Conservation (phyloP, 2,329 filamentous ascomycete species). For the Colletotrichum simmondsii region DNA sequence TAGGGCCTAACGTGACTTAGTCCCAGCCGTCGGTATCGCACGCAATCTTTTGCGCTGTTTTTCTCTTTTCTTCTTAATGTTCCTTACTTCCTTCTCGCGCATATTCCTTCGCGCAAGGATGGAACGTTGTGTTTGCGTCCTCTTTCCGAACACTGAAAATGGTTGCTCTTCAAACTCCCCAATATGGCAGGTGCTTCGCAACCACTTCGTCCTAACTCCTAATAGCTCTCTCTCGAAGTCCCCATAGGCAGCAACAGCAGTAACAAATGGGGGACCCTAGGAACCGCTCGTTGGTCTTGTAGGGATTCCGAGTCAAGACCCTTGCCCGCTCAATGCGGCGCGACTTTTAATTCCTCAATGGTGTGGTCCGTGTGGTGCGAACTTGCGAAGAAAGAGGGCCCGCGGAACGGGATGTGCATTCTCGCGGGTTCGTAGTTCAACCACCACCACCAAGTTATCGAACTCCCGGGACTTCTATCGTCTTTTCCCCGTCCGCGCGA, state of each 20-base stretch:
- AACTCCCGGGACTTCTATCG: neutral
- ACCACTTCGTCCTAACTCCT: neutral
- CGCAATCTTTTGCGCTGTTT: constrained; percentile 14
- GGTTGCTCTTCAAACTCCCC: neutral
- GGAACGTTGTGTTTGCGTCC: neutral
- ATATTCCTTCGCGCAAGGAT: neutral
- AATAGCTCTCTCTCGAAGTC: neutral
- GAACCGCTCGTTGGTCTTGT: neutral
- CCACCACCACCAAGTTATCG: neutral
- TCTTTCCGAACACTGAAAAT: neutral
- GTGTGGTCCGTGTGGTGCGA: neutral
- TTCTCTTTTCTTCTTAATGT: neutral
- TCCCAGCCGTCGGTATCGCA: neutral
- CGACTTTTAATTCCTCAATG: constrained; percentile 15
- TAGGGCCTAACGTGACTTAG: neutral
- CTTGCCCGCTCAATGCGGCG: constrained; percentile 18
- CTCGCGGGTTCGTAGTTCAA: neutral
- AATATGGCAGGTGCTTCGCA: constrained; percentile 22
- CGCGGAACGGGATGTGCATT: neutral
- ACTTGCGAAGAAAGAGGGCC: neutral
- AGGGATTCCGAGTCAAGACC: constrained; percentile 27
- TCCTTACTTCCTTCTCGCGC: neutral
- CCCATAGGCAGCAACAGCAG: neutral
- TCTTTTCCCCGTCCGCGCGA: neutral
- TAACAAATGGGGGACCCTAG: neutral